phyloP scores from a whole-genome alignment of 2,329 filamentous ascomycete genomes.

The Amylocarpus encephaloides region DNA sequence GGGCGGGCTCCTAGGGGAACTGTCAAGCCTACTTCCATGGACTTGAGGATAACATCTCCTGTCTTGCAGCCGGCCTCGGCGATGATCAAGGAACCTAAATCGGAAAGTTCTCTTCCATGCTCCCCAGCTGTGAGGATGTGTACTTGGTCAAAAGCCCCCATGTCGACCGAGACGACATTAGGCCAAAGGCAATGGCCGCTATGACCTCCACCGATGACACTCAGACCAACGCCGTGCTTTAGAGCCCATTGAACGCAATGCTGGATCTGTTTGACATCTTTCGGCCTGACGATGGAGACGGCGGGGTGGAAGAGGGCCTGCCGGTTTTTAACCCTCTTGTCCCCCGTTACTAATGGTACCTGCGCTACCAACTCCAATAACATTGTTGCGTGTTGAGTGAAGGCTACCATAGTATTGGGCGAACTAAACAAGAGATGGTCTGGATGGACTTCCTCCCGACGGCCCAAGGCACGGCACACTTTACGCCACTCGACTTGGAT shows the following conservation, averaged over 20 bases:
- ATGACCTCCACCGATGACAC: constrained; percentile 52
- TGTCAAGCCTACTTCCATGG: constrained; percentile 41
- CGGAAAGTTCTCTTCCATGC: constrained; percentile 17
- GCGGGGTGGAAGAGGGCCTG: constrained; percentile 42
- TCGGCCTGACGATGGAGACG: constrained; percentile 41
- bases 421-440: constrained; percentile 41
- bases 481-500: constrained; percentile 41
- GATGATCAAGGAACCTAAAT: constrained; percentile 37
- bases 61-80: constrained; percentile 50
- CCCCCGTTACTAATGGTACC: constrained; percentile 30
- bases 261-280: constrained; percentile 43
- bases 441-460: constrained; percentile 33
- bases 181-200: constrained; percentile 51
- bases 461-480: constrained; percentile 44
- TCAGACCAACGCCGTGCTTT: constrained; percentile 39
- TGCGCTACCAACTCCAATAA: constrained; percentile 38
- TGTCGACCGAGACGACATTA: constrained; percentile 50
- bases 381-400: constrained; percentile 40
- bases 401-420: constrained; percentile 45
- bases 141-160: constrained; percentile 48
- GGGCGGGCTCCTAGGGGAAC: constrained; percentile 56
- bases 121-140: constrained; percentile 33
- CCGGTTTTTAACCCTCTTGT: constrained; percentile 42
- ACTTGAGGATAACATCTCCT: constrained; percentile 42
- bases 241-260: constrained; percentile 51